Evolutionary conservation across 2,329 filamentous ascomycete genomes (phyloP).

Genomic region (Zasmidium cellare): DNA sequence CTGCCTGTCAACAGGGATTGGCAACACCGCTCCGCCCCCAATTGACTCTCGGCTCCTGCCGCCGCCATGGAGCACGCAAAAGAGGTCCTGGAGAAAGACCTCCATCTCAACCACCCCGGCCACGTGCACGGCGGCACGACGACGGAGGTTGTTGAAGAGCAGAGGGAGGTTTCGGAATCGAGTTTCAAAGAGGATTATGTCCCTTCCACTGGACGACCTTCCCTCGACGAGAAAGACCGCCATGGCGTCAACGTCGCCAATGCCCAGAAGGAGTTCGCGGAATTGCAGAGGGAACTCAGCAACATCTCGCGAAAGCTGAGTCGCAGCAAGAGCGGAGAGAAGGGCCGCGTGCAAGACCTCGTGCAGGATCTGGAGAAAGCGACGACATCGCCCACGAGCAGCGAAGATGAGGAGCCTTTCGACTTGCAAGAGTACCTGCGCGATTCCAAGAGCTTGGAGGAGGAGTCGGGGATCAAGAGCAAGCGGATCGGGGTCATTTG

Average conservation of each 20-base stretch:
- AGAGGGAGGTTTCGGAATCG: slow-evolving; percentile 13
- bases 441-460: slow-evolving; percentile 69
- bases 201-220: slow-evolving; percentile 7
- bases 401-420: slow-evolving; percentile 61
- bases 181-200: slow-evolving; percentile 7
- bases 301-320: slow-evolving; percentile 48
- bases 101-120: slow-evolving; percentile 28
- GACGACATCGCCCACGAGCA: slow-evolving; percentile 41
- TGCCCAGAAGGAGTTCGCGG: slow-evolving; percentile 69
- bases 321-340: slow-evolving; percentile 29
- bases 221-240: not conserved
- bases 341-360: slow-evolving; percentile 42
- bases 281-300: slow-evolving; percentile 56
- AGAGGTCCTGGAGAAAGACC: slow-evolving; percentile 23
- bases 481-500: slow-evolving; percentile 68
- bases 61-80: slow-evolving; percentile 10
- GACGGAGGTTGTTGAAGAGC: slow-evolving; percentile 5
- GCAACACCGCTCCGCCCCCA: too few species aligned
- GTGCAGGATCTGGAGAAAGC: slow-evolving; percentile 61
- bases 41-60: not conserved
- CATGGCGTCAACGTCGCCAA: slow-evolving; percentile 63
- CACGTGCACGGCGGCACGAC: slow-evolving; percentile 22
- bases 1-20: not conserved
- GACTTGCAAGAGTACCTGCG: slow-evolving; percentile 74
- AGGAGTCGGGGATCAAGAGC: slow-evolving; percentile 74